Evolutionary conservation across 2,329 filamentous ascomycete species (phyloP), one percentile per base, ranked within the genome.

Genomic region (Aureobasidium zeae): DNA sequence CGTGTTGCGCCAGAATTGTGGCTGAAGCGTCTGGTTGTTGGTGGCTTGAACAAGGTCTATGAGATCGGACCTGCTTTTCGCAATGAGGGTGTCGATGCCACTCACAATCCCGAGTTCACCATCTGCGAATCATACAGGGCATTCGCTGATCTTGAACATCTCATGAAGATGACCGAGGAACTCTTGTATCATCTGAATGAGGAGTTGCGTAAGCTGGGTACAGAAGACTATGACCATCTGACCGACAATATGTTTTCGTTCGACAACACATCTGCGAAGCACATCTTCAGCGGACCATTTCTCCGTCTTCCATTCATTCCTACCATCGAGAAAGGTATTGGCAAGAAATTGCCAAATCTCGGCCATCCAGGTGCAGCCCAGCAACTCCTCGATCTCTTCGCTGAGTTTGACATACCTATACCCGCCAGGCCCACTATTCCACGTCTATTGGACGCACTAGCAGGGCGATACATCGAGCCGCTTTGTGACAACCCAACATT

Each of bases 81-180:
- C 31, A 98, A 98, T 59, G 91, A 98, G 67, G 73, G 74, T 1
- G 63, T 94, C 25, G 88, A 95, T 61, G 76, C 75, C 21, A 94
- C 86, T 0, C 91, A 98, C 61, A 98, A 98, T 58, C 89, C 91
- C 0, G 91, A 98, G 59, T 98, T 96, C 65, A 91, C 85, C 32
- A 96, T 86, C 48, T 96, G 89, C 69, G 91, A 98, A 65, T 96
- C 94, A 65, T 98, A 98, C 64, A 81, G 83, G 49, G 81, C 88
- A 2, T 93, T 88, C 56, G 79, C 82, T 48, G 83, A 81, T 51
- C 72, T 95, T 0, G 68, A 79, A 25, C 76, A 84, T 30, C 68
- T 96, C 38, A 87, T 94, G 57, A 59, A 63, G 15, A 76, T 79
- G 58, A 96, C 89, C 1, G 83, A 91, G 60, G 67, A 72, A 11